These are phyloP conservation scores for Ambispora gerdemannii DNA, from an alignment of 192 early-diverging fungal species.

Conservation along the genomic window DNA sequence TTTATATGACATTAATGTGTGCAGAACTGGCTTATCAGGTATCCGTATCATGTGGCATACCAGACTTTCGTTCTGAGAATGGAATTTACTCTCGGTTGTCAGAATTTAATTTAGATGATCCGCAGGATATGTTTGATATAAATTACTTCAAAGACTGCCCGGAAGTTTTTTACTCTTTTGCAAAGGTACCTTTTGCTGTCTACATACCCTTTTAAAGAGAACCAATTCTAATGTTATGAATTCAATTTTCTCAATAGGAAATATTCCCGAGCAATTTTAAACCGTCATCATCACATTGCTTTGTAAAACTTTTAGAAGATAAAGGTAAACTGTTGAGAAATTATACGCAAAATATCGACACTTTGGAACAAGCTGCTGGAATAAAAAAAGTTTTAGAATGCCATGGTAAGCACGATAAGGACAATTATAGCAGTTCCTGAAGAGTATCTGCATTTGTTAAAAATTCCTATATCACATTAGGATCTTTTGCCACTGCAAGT, in stretches of 20 bases:
- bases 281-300: slow-evolving; percentile 83
- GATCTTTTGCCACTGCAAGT: slow-evolving; percentile 91
- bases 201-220: not conserved
- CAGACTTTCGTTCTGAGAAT: slow-evolving; percentile 90
- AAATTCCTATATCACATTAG: slow-evolving; percentile 32
- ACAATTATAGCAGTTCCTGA: not conserved
- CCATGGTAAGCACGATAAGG: slow-evolving; percentile 62
- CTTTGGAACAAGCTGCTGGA: slow-evolving; percentile 82
- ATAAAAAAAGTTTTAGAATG: slow-evolving; percentile 82
- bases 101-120: slow-evolving; percentile 89
- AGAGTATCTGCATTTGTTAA: not conserved
- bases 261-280: slow-evolving; percentile 86
- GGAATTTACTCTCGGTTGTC: slow-evolving; percentile 89
- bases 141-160: slow-evolving; percentile 84
- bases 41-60: slow-evolving; percentile 94
- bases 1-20: slow-evolving; percentile 5
- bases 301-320: slow-evolving; percentile 86
- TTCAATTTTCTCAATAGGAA: slow-evolving; percentile 44
- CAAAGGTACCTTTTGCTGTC: slow-evolving; percentile 44
- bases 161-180: slow-evolving; percentile 95
- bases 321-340: slow-evolving; percentile 84
- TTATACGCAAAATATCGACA: slow-evolving; percentile 98
- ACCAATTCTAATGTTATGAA: slow-evolving; percentile 25
- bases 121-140: slow-evolving; percentile 95
- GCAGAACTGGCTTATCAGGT: slow-evolving; percentile 41